Base-by-base conservation (phyloP, 208 protist genomes). In the Blechomonas ayalai region DNA sequence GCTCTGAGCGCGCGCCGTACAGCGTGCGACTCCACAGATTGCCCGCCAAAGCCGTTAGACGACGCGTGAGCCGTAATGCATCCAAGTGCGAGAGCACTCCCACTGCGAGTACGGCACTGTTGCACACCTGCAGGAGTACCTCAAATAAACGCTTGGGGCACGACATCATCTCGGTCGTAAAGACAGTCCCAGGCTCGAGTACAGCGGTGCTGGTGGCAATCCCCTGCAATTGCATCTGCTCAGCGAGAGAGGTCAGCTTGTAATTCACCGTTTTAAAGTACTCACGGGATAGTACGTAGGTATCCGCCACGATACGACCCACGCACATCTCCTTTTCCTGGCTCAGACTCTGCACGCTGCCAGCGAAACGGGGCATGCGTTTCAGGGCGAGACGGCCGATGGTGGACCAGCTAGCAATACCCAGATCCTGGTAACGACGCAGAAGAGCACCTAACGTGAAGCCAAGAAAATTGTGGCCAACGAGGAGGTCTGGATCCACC, bases 391-490 rank as follows among this genome's bases (percentile, higher is more conserved):
- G 66, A 7, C 90, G 62, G 20, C 92, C 91, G 29, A 97, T 40
- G 22, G 73, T 92, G 12, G 87, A 96, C 96, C 96, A 99, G 3
- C 71, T 35, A 8, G 52, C 41, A 4, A 97, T 73, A 34, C 87
- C 90, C 24, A 87, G 54, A 26, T 88, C 82, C 35, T 96, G 66
- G 59, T 92, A 95, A 23, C 97, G 79, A 23, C 97, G 93, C 18
- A 99, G 73, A 4, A 99, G 65, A 16, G 97, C 83, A 49, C 97
- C 93, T 0, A 99, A 59, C n/a, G 97, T 97, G 51, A 95, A 98
- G 6, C 80, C 80, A n/a, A 97, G 58, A 57, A 98, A 94, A 63
- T 98, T 99, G 84, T 99, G 95, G n/a, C 95, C 96, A 10, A 97
- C 64, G 25, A 98, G 46, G 15, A 98, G 67, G 51, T 98, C 97